Base-by-base conservation (phyloP, 1,139 yeast species). In the Blastobotrys ciferrii region DNA sequence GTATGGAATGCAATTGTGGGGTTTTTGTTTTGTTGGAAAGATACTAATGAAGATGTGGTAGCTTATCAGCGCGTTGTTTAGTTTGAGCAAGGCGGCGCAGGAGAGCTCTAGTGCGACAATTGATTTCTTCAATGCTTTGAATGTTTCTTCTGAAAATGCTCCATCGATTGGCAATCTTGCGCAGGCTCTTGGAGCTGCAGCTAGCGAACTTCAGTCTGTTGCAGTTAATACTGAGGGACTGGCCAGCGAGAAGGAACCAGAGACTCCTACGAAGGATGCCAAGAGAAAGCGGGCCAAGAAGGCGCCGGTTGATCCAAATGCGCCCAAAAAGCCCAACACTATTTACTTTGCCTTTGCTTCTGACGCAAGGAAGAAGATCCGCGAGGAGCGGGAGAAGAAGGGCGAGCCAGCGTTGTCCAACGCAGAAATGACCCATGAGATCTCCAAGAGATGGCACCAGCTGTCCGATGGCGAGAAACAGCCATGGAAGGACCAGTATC, bases 41-140 rank as follows among this genome's bases (percentile, higher is more conserved):
- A n/a, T n/a, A n/a, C n/a, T n/a, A n/a, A n/a, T n/a, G n/a, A n/a
- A n/a, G n/a, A n/a, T n/a, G n/a, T n/a, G n/a, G n/a, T n/a, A 19
- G 68, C 76, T 87, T 44, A 89, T 87, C 54, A 78, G 94, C 39
- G 79, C 95, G 4, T 77, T 87, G 52, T 84, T 83, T 61, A 89
- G 84, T 64, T 77, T 87, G 52, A 82, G 94, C 46, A 85, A 82
- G 62, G 87, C 91, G 17, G 91, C 95, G 41, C 80, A 77, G 55
- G 89, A 84, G 50, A 87, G 92, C 43, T 87, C 94, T 37, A 72
- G 81, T 40, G 89, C 92, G 31, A 80, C 91, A 32, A 79, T 86
- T 53, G 82, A 81, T 61, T 85, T 84, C 67, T 84, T 82, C 74
- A 81, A 82, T 60, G 73, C 59, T 15, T 33, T 55, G 11, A 25